These are phyloP conservation scores for Pestalotiopsis fici DNA, from an alignment of 2,329 filamentous ascomycete genomes.

Conservation along the genomic window DNA sequence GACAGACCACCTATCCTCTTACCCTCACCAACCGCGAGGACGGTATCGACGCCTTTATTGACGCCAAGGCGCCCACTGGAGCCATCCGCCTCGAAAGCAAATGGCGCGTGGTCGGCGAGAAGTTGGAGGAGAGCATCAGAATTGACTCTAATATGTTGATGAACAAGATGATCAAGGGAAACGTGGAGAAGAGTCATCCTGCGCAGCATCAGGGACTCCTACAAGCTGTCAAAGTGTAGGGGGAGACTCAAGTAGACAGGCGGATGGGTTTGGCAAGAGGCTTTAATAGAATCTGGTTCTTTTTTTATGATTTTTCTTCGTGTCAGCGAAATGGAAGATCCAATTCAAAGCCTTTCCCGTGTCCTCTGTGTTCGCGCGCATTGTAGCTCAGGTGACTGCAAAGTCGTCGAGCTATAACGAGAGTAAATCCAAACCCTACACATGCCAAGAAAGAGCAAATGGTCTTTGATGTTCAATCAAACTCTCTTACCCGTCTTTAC, in stretches of 20 bases:
- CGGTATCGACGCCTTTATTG: slow-evolving; percentile 25
- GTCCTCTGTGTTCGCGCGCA: no score
- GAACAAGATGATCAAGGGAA: slow-evolving; percentile 27
- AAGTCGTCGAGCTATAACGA: no score
- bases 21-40: slow-evolving; percentile 25
- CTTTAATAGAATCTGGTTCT: background rate
- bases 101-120: slow-evolving; percentile 14
- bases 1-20: slow-evolving; percentile 27
- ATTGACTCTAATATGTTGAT: slow-evolving; percentile 29
- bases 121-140: slow-evolving; percentile 23
- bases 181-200: slow-evolving; percentile 28
- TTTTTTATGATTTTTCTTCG: no score
- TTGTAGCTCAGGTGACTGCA: no score
- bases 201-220: slow-evolving; percentile 21
- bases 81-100: slow-evolving; percentile 16
- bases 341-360: no score
- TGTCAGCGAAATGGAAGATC: no score
- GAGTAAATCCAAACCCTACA: no score
- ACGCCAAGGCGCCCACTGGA: slow-evolving; percentile 25
- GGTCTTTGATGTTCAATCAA: no score
- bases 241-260: background rate
- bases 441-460: no score
- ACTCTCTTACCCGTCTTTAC: background rate
- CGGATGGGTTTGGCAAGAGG: background rate
- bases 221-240: background rate